Conservation (phyloP, 2,329 filamentous ascomycete species). For the Calonectria pteridis region DNA sequence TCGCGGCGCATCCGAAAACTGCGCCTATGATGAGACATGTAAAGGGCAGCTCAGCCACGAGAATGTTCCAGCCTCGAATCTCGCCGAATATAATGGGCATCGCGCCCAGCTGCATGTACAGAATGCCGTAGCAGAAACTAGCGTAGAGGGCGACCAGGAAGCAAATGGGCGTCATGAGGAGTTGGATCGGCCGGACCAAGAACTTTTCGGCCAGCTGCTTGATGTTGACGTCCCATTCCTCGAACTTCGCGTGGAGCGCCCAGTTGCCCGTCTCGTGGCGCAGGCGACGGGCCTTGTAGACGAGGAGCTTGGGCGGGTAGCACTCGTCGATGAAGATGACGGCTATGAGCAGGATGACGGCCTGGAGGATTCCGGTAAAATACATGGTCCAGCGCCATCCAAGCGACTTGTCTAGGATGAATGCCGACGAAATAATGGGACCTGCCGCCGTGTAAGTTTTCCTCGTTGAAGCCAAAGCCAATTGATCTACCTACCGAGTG, state of each 20-base stretch:
- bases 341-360: conserved; percentile 65
- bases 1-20: conserved; percentile 67
- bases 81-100: conserved; percentile 73
- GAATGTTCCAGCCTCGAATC: conserved; percentile 69
- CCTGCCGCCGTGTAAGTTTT: conserved; percentile 44
- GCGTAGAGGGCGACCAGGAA: conserved; percentile 78
- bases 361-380: conserved; percentile 72
- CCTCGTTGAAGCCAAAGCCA: background rate
- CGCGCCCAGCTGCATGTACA: conserved; percentile 70
- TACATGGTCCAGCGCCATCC: conserved; percentile 71
- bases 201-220: conserved; percentile 74
- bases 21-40: conserved; percentile 73
- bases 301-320: conserved; percentile 72
- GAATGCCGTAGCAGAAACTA: conserved; percentile 75
- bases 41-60: conserved; percentile 73
- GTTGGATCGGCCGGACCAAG: conserved; percentile 73
- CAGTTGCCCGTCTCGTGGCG: conserved; percentile 75
- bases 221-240: conserved; percentile 77
- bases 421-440: conserved; percentile 61
- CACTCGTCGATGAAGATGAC: conserved; percentile 73
- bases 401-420: conserved; percentile 55
- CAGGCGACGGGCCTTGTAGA: conserved; percentile 70
- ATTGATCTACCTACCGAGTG: conserved; percentile 56
- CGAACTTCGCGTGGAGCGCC: conserved; percentile 75
- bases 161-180: conserved; percentile 78